Base-by-base conservation (phyloP, 129 eudicot species). In the Rutidosis leptorrhynchoides region DNA sequence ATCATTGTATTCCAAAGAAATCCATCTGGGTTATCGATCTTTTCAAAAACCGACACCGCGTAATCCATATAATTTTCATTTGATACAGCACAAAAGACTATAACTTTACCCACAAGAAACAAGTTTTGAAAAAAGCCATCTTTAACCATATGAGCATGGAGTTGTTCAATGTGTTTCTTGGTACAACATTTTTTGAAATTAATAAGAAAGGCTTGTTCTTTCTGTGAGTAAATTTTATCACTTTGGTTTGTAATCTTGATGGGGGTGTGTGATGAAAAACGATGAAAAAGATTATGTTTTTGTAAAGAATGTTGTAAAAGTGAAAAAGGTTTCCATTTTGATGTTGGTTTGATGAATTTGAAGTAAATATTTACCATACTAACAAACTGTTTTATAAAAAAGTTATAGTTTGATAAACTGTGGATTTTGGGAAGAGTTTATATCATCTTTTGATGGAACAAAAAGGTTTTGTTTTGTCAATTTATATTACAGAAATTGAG, bases 1-100 rank as follows among this genome's bases (percentile, higher is more conserved):
- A 84, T 80, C 83, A 84, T 70, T 10, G 89, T 67, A 48, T 84
- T 84, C 85, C 83, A 84, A 25, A 84, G 58, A 59, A 84, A 84
- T 81, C 81, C 89, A 74, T 84, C 89, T 68, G 89, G 89, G 61
- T 49, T 66, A 4, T 74, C 79, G 45, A 74, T 65, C 58, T 64
- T 64, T 28, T 66, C 76, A 1, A 84, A 84, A 7, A 80, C 68
- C 9, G 85, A 77, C 55, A 69, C 75, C 11, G 85, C 85, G 29
- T 84, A 84, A 62, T 77, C 78, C 89, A 84, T 80, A 1, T 27
- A 74, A 67, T 74, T 70, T 16, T 59, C 64, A 15, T 70, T 51
- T 12, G 85, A 80, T 22, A 80, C 77, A 32, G 81, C 89, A 54
- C 77, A 84, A 64, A 78, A 84, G 16, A 70, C 79, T 11, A 80